Evolutionary conservation across 176 grass and related monocot genomes (phyloP).

Genomic region (Eleusine coracana): DNA sequence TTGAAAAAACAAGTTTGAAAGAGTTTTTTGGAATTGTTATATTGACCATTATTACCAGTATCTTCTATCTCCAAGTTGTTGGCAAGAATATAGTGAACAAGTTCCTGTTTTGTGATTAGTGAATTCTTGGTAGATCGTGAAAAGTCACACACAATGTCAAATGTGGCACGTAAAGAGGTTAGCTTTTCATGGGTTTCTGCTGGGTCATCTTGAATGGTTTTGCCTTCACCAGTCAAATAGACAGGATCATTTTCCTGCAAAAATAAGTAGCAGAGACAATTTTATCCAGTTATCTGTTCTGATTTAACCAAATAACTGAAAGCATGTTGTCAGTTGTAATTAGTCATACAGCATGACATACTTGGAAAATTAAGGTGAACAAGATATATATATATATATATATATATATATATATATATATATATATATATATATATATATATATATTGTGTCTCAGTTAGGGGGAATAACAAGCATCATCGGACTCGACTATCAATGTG

Average conservation of each 20-base stretch:
- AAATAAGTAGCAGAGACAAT: constrained; percentile 5
- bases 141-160: constrained; percentile 75
- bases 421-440: constrained; percentile 30
- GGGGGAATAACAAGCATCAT: not conserved
- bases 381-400: constrained; percentile 20
- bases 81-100: constrained; percentile 85
- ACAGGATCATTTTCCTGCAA: constrained; percentile 40
- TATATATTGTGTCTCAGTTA: constrained; percentile 4
- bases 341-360: not conserved
- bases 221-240: constrained; percentile 23
- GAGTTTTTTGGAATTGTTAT: constrained; percentile 39
- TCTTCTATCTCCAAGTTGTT: constrained; percentile 95
- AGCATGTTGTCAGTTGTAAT: not conserved
- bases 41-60: constrained; percentile 55
- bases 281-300: not conserved
- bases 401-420: constrained; percentile 32
- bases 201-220: constrained; percentile 19
- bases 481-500: not conserved
- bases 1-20: constrained; percentile 20
- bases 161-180: constrained; percentile 61
- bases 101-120: constrained; percentile 80
- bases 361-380: constrained; percentile 4
- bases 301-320: not conserved
- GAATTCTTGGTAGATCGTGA: constrained; percentile 69
- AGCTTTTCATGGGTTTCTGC: constrained; percentile 42